Percentiles rank a stretch among this genome's conserved stretches.
phyloP scores from a whole-genome alignment of 371 early-diverging fungal genomes.

The Phascolomyces articulosus region DNA sequence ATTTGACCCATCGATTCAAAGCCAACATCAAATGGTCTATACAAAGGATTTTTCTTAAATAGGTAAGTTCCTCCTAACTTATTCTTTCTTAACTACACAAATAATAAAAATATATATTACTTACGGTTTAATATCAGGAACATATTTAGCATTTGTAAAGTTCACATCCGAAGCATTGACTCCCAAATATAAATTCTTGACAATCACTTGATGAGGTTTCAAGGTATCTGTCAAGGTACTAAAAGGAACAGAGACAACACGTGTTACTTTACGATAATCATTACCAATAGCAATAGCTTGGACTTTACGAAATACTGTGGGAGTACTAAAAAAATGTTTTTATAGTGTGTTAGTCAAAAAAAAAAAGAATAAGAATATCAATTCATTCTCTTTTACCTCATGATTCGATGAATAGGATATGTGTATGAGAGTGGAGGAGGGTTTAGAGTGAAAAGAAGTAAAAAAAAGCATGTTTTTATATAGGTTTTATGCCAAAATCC shows the following conservation, averaged over 20 bases:
- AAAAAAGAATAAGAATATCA: too few species aligned
- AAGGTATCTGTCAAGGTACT: slow-evolving; percentile 25
- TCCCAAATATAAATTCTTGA: slow-evolving; percentile 53
- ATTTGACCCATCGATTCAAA: slow-evolving; percentile 63
- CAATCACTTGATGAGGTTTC: slow-evolving; percentile 42
- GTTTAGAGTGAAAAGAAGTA: too few species aligned
- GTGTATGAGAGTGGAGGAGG: too few species aligned
- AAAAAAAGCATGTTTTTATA: too few species aligned
- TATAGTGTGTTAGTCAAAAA: background rate
- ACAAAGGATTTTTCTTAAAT: too few species aligned
- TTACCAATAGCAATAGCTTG: slow-evolving; percentile 43
- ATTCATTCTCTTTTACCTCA: too few species aligned
- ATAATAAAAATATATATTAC: too few species aligned
- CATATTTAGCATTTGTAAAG: slow-evolving; percentile 62
- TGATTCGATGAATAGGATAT: too few species aligned
- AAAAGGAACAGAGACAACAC: slow-evolving; percentile 27
- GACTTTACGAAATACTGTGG: slow-evolving; percentile 35
- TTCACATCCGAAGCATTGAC: slow-evolving; percentile 67
- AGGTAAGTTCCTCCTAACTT: too few species aligned
- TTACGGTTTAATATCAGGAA: slow-evolving; percentile 58
- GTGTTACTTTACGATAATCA: slow-evolving; percentile 40
- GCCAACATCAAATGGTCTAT: slow-evolving; percentile 67
- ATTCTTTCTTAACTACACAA: too few species aligned
- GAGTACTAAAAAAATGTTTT: background rate
- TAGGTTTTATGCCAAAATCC: too few species aligned